Evolutionary conservation across 2,329 filamentous ascomycete species (phyloP).

Genomic region (Falciphora oryzae): DNA sequence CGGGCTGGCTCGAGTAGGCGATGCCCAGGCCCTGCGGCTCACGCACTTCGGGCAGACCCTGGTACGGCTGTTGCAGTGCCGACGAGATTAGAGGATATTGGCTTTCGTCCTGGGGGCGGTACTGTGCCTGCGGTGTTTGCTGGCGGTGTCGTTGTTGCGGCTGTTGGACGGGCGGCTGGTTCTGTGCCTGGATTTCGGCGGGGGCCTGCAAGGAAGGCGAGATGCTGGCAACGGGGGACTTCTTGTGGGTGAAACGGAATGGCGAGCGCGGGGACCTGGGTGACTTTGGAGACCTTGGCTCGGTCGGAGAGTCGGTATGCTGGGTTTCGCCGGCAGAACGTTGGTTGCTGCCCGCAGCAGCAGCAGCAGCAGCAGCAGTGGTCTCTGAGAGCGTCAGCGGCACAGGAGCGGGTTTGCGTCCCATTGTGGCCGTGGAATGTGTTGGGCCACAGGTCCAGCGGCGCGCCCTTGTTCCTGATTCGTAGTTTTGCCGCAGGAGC

Average conservation of each 20-base stretch:
- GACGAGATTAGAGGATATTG: slow-evolving; percentile 24
- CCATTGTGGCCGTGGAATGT: slow-evolving; percentile 34
- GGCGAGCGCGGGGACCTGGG: slow-evolving; percentile 39
- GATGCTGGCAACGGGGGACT: slow-evolving; percentile 14
- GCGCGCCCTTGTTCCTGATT: slow-evolving; percentile 21
- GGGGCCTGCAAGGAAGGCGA: slow-evolving; percentile 9
- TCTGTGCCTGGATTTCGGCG: slow-evolving; percentile 12
- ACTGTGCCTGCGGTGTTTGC: slow-evolving; percentile 19
- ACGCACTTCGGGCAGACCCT: slow-evolving; percentile 13
- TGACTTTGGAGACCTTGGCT: slow-evolving; percentile 38
- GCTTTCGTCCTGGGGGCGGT: slow-evolving; percentile 20
- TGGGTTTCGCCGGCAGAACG: slow-evolving; percentile 26
- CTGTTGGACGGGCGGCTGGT: neutral
- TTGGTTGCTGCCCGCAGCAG: slow-evolving; percentile 24
- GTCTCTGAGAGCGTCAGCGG: slow-evolving; percentile 46
- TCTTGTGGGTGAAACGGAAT: slow-evolving; percentile 37
- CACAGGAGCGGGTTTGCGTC: slow-evolving; percentile 53
- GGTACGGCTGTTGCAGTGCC: slow-evolving; percentile 19
- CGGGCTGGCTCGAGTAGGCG: slow-evolving; percentile 14
- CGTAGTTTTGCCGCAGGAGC: slow-evolving; percentile 26
- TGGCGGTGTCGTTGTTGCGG: slow-evolving; percentile 6
- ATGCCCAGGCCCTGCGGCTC: slow-evolving; percentile 19
- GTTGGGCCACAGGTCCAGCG: slow-evolving; percentile 2
- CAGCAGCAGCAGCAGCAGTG: slow-evolving; percentile 20
- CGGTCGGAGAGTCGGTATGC: slow-evolving; percentile 28